Conservation (phyloP, 2,329 filamentous ascomycete species). For the Colletotrichum navitas region DNA sequence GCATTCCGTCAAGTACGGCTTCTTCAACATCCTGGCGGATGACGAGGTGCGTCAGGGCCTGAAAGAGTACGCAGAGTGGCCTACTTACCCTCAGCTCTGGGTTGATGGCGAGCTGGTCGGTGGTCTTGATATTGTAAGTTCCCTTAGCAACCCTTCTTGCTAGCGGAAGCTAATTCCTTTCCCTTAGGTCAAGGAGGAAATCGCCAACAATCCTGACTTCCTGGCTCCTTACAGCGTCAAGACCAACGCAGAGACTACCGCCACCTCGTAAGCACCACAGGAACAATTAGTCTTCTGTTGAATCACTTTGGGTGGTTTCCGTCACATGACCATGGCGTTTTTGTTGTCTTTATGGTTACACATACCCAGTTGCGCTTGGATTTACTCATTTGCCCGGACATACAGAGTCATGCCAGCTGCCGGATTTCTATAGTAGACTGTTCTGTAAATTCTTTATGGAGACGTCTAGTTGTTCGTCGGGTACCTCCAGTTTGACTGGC, state of each 20-base stretch:
- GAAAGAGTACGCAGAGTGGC: conserved; percentile 99
- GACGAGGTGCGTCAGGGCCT: conserved; percentile 96
- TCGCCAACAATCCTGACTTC: conserved; percentile 86
- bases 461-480: neutral
- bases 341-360: conserved; percentile 4
- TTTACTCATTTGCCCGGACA: neutral
- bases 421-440: neutral
- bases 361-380: conserved; percentile 14
- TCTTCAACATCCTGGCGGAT: conserved; percentile 98
- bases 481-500: neutral
- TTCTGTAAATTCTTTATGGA: no score
- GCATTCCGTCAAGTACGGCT: conserved; percentile 93
- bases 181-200: conserved; percentile 88
- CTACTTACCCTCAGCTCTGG: conserved; percentile 96
- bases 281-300: neutral
- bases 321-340: conserved; percentile 7
- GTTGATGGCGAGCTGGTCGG: conserved; percentile 91
- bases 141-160: neutral
- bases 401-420: neutral
- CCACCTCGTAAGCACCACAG: conserved; percentile 45
- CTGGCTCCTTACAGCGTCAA: conserved; percentile 78
- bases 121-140: conserved; percentile 92
- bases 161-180: conserved; percentile 13
- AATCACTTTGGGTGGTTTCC: conserved; percentile 2
- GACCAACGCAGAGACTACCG: conserved; percentile 55